These are phyloP conservation scores for Tuber microsphaerosporum DNA, from an alignment of 495 filamentous ascomycete species.

Conservation along the genomic window DNA sequence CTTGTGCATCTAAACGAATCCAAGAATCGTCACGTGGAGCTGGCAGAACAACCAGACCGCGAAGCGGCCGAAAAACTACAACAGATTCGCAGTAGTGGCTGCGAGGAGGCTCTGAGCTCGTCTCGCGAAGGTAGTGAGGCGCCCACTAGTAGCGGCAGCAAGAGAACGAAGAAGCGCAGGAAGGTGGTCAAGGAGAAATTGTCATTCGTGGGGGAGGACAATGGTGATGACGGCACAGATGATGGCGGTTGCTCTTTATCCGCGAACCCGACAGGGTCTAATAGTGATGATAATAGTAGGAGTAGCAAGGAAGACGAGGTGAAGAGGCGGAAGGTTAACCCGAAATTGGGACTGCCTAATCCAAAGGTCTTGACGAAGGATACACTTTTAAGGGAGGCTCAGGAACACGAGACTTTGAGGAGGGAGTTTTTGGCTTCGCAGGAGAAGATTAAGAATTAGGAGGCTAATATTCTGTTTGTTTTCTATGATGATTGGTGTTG, in stretches of 20 bases:
- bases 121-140: conserved; percentile 42
- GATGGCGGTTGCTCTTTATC: conserved; percentile 10
- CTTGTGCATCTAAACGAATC: conserved; percentile 89
- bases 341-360: conserved; percentile 51
- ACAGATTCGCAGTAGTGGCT: conserved; percentile 43
- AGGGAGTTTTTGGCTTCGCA: too few species aligned
- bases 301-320: conserved; percentile 23
- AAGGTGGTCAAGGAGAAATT: conserved; percentile 55
- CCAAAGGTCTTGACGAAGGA: conserved; percentile 84
- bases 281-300: conserved; percentile 13
- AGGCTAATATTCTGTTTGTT: conserved; percentile 88
- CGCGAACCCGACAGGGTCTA: conserved; percentile 15
- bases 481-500: conserved; percentile 70
- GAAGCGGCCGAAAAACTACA: conserved; percentile 65
- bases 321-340: conserved; percentile 44
- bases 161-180: conserved; percentile 60
- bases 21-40: conserved; percentile 91
- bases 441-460: conserved; percentile 77
- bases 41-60: conserved; percentile 82
- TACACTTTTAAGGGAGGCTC: conserved; percentile 62
- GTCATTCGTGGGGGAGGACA: too few species aligned
- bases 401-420: conserved; percentile 74
- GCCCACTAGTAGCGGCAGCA: conserved; percentile 43
- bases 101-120: conserved; percentile 6
- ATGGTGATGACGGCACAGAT: conserved; percentile 49